Base-by-base conservation (phyloP, 441 rosid genomes). In the Gossypium schwendimanii region DNA sequence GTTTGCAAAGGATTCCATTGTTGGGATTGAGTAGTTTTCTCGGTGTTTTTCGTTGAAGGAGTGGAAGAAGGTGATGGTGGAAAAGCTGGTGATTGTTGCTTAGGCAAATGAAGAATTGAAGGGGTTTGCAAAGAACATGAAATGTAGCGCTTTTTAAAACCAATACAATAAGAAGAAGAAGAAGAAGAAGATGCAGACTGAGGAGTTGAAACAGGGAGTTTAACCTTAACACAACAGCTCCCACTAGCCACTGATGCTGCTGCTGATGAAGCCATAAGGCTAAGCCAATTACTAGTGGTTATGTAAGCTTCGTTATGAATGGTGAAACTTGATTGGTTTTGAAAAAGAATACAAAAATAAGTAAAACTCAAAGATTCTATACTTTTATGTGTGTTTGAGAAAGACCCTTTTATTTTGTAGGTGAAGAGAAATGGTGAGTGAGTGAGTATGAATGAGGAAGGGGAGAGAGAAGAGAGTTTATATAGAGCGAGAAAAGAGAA, bases 1-100 rank as follows among this genome's bases (percentile, higher is more conserved):
- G 75, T 85, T 52, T 88, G 97, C 3, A 88, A 26, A 11, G 81
- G 76, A 78, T 89, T 91, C 86, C 86, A 73, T 70, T 77, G 72
- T 4, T 73, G 78, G 8, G 15, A 24, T 5, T 11, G 81, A 69
- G 53, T 41, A 69, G 53, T 41, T 79, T 69, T 66, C 39, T 63
- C 69, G 20, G 41, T 53, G 15, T 20, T 47, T 15, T 57, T 18
- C 11, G 58, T 53, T 8, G 58, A 1, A 53, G 23, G 23, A 44
- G 49, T 2, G 10, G 28, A 14, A 58, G 77, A 53, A 0, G 64
- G 28, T 2, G 72, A 53, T 4, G 31, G 71, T 49, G 71, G 53
- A 11, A 53, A 78, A 2, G 63, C 23, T 3, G 77, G 83, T 21
- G 77, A 66, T 15, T 80, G 71, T 15, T 80, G 69, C 45, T 80